These are phyloP conservation scores for Tothia fuscella DNA, from an alignment of 2,329 filamentous ascomycete species.

Conservation along the genomic window DNA sequence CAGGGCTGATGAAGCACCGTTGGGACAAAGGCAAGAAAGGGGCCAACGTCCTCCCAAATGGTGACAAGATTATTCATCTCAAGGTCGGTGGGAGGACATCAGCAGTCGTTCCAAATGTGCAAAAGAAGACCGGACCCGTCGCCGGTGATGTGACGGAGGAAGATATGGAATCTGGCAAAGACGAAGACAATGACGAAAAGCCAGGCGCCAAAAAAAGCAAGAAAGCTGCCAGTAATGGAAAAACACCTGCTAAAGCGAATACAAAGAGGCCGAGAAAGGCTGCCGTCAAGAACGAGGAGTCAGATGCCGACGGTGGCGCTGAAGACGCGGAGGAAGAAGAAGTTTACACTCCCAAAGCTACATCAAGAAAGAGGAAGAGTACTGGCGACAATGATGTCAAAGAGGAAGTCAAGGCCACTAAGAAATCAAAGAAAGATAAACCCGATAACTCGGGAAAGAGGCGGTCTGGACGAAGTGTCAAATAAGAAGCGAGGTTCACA, in stretches of 20 bases:
- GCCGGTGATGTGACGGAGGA: slow-evolving; percentile 38
- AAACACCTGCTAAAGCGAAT: not conserved
- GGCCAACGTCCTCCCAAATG: slow-evolving; percentile 59
- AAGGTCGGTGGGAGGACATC: slow-evolving; percentile 88
- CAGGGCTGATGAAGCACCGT: slow-evolving; percentile 69
- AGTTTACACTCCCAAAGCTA: not conserved
- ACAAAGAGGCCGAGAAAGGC: not conserved
- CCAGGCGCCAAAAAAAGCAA: not conserved
- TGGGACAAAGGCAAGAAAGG: slow-evolving; percentile 84
- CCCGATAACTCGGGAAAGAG: not conserved
- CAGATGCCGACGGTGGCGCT: slow-evolving; percentile 6
- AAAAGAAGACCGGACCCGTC: slow-evolving; percentile 65
- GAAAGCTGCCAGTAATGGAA: slow-evolving; percentile 3
- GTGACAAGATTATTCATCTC: slow-evolving; percentile 72
- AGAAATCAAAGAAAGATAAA: slow-evolving; percentile 8
- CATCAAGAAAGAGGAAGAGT: slow-evolving; percentile 2
- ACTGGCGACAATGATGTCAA: slow-evolving; percentile 10
- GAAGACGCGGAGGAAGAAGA: slow-evolving; percentile 9
- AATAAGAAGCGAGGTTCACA: too few relatives aligned
- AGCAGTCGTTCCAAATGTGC: slow-evolving; percentile 71
- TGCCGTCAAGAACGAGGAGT: not conserved
- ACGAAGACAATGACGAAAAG: slow-evolving; percentile 18
- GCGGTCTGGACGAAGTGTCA: slow-evolving; percentile 2
- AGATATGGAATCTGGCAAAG: slow-evolving; percentile 17
- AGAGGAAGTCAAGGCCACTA: slow-evolving; percentile 6